Conservation (phyloP, 2,329 filamentous ascomycete species). For the Septoria linicola region DNA sequence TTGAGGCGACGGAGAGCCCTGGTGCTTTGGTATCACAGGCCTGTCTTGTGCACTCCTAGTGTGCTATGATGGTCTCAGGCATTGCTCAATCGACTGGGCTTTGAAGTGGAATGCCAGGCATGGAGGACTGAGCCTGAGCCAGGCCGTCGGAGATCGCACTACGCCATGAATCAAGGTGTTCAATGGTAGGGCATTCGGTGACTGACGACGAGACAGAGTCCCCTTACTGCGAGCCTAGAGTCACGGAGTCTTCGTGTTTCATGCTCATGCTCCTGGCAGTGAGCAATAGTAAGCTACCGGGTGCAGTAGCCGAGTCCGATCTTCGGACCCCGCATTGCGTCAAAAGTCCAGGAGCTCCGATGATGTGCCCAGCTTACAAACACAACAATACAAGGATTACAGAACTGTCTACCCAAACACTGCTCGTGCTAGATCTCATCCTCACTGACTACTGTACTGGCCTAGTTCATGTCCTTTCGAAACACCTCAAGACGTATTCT, state of each 20-base stretch:
- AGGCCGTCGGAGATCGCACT: too few species aligned
- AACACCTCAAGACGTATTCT: constrained; percentile 18
- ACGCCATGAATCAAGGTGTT: too few species aligned
- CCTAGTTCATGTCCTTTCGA: constrained; percentile 25
- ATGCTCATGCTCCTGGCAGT: not conserved
- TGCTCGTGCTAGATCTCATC: not conserved
- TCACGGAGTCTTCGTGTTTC: too few species aligned
- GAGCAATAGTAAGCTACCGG: not conserved
- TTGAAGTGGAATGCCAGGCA: too few species aligned
- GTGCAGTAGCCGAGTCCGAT: constrained; percentile 12
- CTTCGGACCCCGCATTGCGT: constrained; percentile 10
- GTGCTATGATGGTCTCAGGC: too few species aligned
- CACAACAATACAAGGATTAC: constrained; percentile 7
- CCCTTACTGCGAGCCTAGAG: too few species aligned
- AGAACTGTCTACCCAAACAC: not conserved
- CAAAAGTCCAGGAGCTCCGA: not conserved
- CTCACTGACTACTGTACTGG: not conserved
- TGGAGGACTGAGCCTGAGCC: too few species aligned
- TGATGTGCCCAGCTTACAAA: not conserved
- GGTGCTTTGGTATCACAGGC: too few species aligned
- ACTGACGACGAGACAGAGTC: too few species aligned
- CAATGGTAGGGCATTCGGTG: too few species aligned
- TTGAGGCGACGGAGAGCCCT: not conserved
- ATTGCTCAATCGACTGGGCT: too few species aligned
- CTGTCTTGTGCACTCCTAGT: too few species aligned